Base-by-base conservation (phyloP, 371 early-diverging fungal genomes). In the Entomophthora muscae region DNA sequence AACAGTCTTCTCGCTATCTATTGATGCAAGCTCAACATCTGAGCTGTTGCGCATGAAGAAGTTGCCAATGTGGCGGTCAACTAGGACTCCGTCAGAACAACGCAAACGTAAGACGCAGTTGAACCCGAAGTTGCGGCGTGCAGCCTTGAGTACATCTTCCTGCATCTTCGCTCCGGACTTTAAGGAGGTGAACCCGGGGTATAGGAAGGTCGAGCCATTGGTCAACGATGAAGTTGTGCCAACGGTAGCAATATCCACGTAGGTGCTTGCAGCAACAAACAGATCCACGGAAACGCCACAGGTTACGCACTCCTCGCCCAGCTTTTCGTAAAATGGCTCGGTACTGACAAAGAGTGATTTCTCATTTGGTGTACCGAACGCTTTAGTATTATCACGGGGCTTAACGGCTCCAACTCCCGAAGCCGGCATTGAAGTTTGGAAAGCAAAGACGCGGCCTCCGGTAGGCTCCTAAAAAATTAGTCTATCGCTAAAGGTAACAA, bases 321-420 rank as follows among this genome's bases (percentile, higher is more conserved):
- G 71, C 66, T 86, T 82, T 32, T 75, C 79, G 77, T 94, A 98
- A 66, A 83, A 88, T 33, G 78, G 74, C 68, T 88, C 91, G 69
- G 90, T 89, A 27, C 96, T 92, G 61, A 77, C 78, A 66, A 83
- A 91, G 22, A 98, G 75, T 0, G 81, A 72, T 61, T 79, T 82
- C 75, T 98, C 97, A 68, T 93, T 92, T 63, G 97, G 95, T 0
- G 89, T 87, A 22, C 83, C 86, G 66, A 89, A 81, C 27, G 93
- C 71, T 70, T 88, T 90, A 24, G 79, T 74, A 64, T 98, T 93
- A 65, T 94, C 93, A 17, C 97, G 83, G 53, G 77, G 78, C 66
- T 84, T 88, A 31, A 98, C 71, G 1, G 82, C 70, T 21, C 95
- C 95, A 0, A 92, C 89, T 2, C 98, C 98, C 61, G 76, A 74